phyloP scores from a whole-genome alignment of 1,284 basidiomycete species.

The Cutaneotrichosporon spelunceum region DNA sequence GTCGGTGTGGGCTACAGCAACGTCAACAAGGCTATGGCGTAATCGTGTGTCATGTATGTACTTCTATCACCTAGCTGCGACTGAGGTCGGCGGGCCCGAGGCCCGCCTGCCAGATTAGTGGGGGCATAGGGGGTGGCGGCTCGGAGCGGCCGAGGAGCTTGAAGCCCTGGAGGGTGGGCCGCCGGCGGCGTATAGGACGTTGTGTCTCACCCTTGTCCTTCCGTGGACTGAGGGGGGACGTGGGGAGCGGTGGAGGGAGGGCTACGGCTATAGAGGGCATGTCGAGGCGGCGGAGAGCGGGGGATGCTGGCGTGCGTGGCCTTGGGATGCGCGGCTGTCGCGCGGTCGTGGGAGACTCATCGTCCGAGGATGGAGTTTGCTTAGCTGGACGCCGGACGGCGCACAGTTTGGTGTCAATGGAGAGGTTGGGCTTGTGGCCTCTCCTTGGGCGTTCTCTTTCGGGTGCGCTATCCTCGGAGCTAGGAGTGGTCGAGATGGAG shows the following conservation, averaged over 20 bases:
- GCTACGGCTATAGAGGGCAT: background rate
- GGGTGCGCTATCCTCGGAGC: conserved; percentile 12
- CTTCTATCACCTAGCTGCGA: conserved; percentile 8
- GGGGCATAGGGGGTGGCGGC: conserved; percentile 18
- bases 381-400: background rate
- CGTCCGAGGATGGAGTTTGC: background rate
- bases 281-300: background rate
- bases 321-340: background rate
- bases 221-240: background rate
- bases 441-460: background rate
- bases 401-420: conserved; percentile 6
- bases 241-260: background rate
- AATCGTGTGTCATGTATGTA: conserved; percentile 24
- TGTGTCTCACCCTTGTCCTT: background rate
- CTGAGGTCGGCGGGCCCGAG: background rate
- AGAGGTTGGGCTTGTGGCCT: conserved; percentile 1
- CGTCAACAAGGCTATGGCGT: conserved; percentile 54
- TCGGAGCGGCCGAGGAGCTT: conserved; percentile 9
- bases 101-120: conserved; percentile 8
- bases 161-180: conserved; percentile 16
- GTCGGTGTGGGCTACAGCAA: conserved; percentile 55
- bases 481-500: conserved; percentile 8
- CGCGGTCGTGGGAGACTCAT: background rate
- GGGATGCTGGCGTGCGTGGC: background rate
- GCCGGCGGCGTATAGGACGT: background rate